Base-by-base conservation (phyloP, 106 monocot species). In the Hemerocallis citrina region DNA sequence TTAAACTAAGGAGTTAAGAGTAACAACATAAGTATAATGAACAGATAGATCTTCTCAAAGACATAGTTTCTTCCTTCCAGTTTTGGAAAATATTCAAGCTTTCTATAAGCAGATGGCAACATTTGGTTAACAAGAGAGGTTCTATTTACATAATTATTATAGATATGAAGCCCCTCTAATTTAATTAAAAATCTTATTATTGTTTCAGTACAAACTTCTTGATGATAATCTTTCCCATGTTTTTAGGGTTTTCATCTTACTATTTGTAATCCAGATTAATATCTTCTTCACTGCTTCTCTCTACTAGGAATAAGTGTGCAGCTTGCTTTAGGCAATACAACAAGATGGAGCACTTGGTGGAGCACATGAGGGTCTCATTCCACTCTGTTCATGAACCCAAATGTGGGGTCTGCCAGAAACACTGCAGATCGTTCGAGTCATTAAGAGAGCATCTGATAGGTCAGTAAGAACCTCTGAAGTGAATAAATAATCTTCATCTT, bases 271-370 rank as follows among this genome's bases (percentile, higher is more conserved):
- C 37, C 13, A 33, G n/a, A n/a, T n/a, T n/a, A n/a, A n/a, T n/a
- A n/a, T n/a, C n/a, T n/a, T n/a, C n/a, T n/a, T n/a, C 37, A 38
- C 11, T 38, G 37, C 37, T 38, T 11, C 7, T 38, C 37, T 38
- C 37, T 11, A 38, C 5, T 6, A 84, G 89, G 78, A 74, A 89
- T 70, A 89, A 81, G 55, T 89, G 89, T 55, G 66, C 89, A n/a
- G 89, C 85, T 50, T 89, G 89, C 64, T 90, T 60, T 37, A 69
- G 72, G 73, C 81, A 90, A 39, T 90, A 76, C 81, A 90, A 90
- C 65, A 90, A 81, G 46, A 68, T 60, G 61, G 89, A 90, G 65
- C 89, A 85, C 66, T 55, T 85, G 44, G 55, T 90, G 12, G 89
- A 85, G 50, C 89, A 90, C 54, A 85, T 85, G 89, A 78, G 73